phyloP scores from a whole-genome alignment of 1,284 basidiomycete species.

The Flammula alnicola region DNA sequence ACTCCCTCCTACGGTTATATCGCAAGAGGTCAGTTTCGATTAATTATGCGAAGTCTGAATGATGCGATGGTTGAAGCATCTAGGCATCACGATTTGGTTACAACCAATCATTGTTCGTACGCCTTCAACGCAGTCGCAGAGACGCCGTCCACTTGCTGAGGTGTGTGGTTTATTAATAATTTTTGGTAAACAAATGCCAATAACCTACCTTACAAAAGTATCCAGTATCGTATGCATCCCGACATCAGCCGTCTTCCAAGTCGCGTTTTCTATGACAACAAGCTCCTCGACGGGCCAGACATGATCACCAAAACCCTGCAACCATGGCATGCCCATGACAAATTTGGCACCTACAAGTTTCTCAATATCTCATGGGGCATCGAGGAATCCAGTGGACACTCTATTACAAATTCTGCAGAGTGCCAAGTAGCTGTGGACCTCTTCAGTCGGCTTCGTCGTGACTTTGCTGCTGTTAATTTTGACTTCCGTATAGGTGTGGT shows the following conservation, averaged over 20 bases:
- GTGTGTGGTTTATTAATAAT: slow-evolving; percentile 44
- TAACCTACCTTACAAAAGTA: slow-evolving; percentile 52
- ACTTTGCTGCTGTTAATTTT: slow-evolving; percentile 71
- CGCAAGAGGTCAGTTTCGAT: slow-evolving; percentile 61
- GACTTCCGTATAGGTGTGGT: slow-evolving; percentile 88
- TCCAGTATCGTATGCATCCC: slow-evolving; percentile 99
- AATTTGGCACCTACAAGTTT: slow-evolving; percentile 91
- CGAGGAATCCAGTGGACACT: slow-evolving; percentile 63
- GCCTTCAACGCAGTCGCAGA: slow-evolving; percentile 81
- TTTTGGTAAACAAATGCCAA: background rate
- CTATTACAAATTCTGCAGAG: slow-evolving; percentile 82
- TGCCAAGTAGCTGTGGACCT: slow-evolving; percentile 80
- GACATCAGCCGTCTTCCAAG: slow-evolving; percentile 93
- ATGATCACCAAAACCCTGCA: slow-evolving; percentile 87
- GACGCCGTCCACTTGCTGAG: slow-evolving; percentile 90
- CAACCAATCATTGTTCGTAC: slow-evolving; percentile 93
- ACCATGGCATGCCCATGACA: slow-evolving; percentile 83
- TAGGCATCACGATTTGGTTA: slow-evolving; percentile 83
- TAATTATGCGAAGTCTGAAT: background rate
- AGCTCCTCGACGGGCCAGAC: slow-evolving; percentile 84
- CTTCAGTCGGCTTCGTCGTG: slow-evolving; percentile 73
- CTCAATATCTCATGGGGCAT: slow-evolving; percentile 74
- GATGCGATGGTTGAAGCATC: slow-evolving; percentile 3
- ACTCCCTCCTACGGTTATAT: slow-evolving; percentile 95
- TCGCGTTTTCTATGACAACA: slow-evolving; percentile 84